phyloP scores from a whole-genome alignment of 208 protist species.

The Balamuthia mandrillaris region DNA sequence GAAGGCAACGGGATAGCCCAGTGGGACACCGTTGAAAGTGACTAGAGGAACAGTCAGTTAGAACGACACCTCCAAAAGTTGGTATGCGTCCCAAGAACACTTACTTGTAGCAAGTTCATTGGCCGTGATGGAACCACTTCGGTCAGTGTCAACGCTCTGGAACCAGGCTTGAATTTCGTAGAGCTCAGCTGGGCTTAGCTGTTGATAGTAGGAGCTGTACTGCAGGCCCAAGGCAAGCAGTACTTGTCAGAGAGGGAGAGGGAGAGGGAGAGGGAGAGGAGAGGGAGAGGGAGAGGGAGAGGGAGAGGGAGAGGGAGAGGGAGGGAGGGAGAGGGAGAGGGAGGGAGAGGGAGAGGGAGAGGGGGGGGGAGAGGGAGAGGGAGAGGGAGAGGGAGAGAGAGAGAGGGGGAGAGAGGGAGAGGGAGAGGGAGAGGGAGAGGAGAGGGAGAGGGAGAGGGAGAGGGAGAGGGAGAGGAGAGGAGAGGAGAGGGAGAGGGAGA shows the following conservation, averaged over 20 bases:
- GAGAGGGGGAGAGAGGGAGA: too few species aligned
- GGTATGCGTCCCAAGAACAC: neutral
- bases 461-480: too few species aligned
- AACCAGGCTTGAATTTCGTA: conserved; percentile 46
- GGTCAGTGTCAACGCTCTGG: conserved; percentile 25
- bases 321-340: neutral
- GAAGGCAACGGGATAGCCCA: conserved; percentile 40
- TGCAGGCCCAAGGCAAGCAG: neutral
- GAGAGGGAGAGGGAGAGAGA: too few species aligned
- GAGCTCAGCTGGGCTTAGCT: conserved; percentile 35
- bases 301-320: neutral
- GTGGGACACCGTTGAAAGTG: conserved; percentile 30
- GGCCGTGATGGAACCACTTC: neutral
- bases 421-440: too few species aligned
- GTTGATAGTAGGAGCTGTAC: conserved; percentile 29
- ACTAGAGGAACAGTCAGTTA: neutral
- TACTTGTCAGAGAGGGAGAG: neutral
- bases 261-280: neutral
- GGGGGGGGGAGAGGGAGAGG: too few species aligned
- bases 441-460: too few species aligned
- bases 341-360: too few species aligned
- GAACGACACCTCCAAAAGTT: neutral
- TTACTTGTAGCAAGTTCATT: neutral
- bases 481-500: too few species aligned
- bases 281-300: too few species aligned